Percentiles rank a stretch among this genome's conserved stretches.
Conservation (phyloP, 2,329 filamentous ascomycete genomes). For the Alternaria hordeiaustralica region DNA sequence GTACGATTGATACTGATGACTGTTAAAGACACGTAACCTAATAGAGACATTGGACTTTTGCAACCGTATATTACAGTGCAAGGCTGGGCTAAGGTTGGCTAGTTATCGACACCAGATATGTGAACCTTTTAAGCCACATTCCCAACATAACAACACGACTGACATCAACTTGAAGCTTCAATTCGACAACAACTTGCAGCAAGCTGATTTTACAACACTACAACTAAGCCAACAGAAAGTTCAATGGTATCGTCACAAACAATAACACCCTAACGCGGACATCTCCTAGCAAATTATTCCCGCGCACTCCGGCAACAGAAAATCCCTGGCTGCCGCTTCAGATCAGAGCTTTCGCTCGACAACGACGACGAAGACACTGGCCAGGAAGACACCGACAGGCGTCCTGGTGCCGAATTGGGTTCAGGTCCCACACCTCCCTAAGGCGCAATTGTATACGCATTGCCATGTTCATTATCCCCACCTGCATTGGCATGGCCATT, state of each 20-base stretch:
- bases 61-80: not conserved
- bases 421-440: not conserved
- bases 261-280: not conserved
- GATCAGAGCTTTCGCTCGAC: not conserved
- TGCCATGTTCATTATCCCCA: slow-evolving; percentile 16
- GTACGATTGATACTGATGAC: not conserved
- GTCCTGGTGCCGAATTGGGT: not conserved
- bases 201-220: not conserved
- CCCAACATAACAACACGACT: not conserved
- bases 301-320: not conserved
- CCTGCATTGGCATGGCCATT: slow-evolving; percentile 21
- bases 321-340: not conserved
- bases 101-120: not conserved
- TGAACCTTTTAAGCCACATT: not conserved
- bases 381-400: not conserved
- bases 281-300: not conserved
- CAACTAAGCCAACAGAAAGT: not conserved
- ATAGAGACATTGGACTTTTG: not conserved
- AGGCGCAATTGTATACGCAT: slow-evolving; percentile 24
- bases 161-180: not conserved
- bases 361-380: not conserved
- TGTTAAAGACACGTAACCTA: not conserved
- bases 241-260: not conserved
- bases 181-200: not conserved
- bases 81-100: not conserved